Evolutionary conservation across 1,139 yeast genomes (phyloP), one percentile per base, ranked within the genome.

Genomic region (Geotrichum reessii): DNA sequence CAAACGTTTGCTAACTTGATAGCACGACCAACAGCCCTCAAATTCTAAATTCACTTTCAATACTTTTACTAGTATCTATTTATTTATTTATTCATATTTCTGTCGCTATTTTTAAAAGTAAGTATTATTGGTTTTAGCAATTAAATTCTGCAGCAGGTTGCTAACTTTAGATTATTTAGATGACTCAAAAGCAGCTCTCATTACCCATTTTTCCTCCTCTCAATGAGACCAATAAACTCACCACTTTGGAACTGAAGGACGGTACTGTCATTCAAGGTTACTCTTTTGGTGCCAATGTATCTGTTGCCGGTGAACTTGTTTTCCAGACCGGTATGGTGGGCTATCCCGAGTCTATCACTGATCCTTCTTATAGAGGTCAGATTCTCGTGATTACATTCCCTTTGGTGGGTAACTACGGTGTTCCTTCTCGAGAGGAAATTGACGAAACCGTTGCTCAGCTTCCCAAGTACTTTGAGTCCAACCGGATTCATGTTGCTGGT

Each of bases 251-350:
- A 76, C 84, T 96, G 69, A 87, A 89, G 69, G 95, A 91, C 75
- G 98, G 98, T 63, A 76, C 85, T 64, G 84, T 86, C 62, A 81
- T 92, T 67, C 96, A 91, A 77, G 99, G 99, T 76, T 93, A 89
- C 78, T 92, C 99, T 25, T 95, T 95, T 68, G 99, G 99, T 79
- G 97, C 99, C 61, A 86, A 86, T 63, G 83, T 80, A 62, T 76
- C 93, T 42, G 84, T 86, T 60, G 96, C 99, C 62, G 99, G 99
- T 81, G 99, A 95, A 78, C 83, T 93, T 71, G 99, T 95, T 64
- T 95, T 95, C 83, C 99, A 93, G 77, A 95, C 99, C 64, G 99
- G 99, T 79, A 95, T 95, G 99, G 99, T 93, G 67, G 99, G 99
- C 65, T 95, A 95, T 74, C 99, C 99, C 52, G 99, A 95, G 76